Evolutionary conservation across 2,329 filamentous ascomycete genomes (phyloP), one percentile per base, ranked within the genome.

Genomic region (Albophoma yamanashiensis): DNA sequence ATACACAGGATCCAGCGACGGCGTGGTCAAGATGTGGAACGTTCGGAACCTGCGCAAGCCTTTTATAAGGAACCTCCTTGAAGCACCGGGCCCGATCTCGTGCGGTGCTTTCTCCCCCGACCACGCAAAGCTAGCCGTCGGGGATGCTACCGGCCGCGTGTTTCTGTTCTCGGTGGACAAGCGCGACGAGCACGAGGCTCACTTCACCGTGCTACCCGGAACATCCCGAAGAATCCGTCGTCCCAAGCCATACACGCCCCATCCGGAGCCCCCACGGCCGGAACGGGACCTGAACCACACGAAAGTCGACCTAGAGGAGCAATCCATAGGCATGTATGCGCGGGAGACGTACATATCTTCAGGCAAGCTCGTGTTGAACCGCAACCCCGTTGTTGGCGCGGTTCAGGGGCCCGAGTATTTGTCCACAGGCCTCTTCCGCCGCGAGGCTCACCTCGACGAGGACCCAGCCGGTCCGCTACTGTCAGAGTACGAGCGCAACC

Each of bases 1-100:
- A 52, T 88, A 87, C 64, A 87, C 84, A 0, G 85, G 84, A 1
- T 83, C 82, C 0, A 86, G 84, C 1, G 85, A 88, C 62, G 85
- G 85, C 1, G 75, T 81, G 0, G 76, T 88, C 20, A 86, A 84
- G 62, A 82, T 83, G 2, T 88, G 85, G 85, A 83, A 87, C 62
- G 71, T 87, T 11, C 79, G 81, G 12, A 74, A 75, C 53, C 66
- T 57, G 57, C 71, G 64, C 36, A 68, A 73, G 58, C 80, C 76
- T 0, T 76, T 82, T 53, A 74, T 87, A 6, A 77, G 80, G 27
- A 75, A 80, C 57, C 70, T 87, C 0, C 72, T 87, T 1, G 76
- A 81, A 61, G 79, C 80, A 1, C 75, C 81, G 0, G 83, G 78
- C 0, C 81, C 83, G 0, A 80, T 88, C 22, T 82, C 82, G 0